Conservation (phyloP, 1,139 yeast genomes). For the Zygoascus meyerae region DNA sequence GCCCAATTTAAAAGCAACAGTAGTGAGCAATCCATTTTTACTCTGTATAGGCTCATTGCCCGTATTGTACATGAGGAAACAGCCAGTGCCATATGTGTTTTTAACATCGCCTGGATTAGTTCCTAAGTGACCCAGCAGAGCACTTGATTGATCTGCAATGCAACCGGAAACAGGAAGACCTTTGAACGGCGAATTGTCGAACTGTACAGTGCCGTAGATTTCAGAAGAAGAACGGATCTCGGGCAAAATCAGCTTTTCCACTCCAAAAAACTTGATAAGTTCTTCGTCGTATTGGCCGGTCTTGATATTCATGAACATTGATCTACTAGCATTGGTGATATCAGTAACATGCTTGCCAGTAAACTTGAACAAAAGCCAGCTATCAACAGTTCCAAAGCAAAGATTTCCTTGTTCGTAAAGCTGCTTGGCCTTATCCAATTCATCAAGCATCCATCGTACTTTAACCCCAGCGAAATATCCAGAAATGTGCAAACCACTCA, state of each 20-base stretch:
- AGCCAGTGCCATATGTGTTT: constrained; percentile 97
- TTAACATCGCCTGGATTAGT: constrained; percentile 80
- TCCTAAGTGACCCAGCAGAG: constrained; percentile 89
- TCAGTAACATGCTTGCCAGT: constrained; percentile 77
- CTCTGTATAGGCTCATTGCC: constrained; percentile 56
- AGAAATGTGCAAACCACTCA: constrained; percentile 81
- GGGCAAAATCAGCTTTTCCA: constrained; percentile 64
- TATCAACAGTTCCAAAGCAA: constrained; percentile 91
- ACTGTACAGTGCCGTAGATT: constrained; percentile 49
- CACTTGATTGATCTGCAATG: constrained; percentile 92
- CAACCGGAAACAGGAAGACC: constrained; percentile 83
- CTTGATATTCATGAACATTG: constrained; percentile 81
- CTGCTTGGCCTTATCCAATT: constrained; percentile 60
- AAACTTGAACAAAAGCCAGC: constrained; percentile 86
- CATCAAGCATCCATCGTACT: constrained; percentile 83
- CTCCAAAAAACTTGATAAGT: constrained; percentile 71
- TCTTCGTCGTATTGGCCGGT: constrained; percentile 72
- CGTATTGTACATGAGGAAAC: constrained; percentile 84
- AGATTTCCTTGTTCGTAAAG: constrained; percentile 72
- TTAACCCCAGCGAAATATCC: constrained; percentile 92
- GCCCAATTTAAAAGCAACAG: constrained; percentile 88
- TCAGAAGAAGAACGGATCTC: constrained; percentile 77
- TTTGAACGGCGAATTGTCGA: constrained; percentile 28
- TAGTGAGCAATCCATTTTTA: constrained; percentile 78
- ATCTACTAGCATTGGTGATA: constrained; percentile 86